Conservation (phyloP, 768 basidiomycete species). For the Termitomyces titanicus region DNA sequence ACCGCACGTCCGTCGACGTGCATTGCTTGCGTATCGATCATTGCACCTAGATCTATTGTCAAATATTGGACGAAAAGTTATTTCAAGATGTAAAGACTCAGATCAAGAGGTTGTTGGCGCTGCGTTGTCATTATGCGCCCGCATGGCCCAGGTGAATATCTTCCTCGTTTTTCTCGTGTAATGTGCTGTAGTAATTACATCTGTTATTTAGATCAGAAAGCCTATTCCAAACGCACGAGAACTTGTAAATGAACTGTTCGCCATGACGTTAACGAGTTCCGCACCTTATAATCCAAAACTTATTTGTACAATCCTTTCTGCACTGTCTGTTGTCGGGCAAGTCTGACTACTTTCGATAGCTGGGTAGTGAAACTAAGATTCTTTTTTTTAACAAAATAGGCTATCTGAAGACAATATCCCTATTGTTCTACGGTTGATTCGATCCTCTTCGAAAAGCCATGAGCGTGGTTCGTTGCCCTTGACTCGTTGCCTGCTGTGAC, state of each 20-base stretch:
- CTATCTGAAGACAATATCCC: conserved; percentile 20
- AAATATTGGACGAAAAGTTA: conserved; percentile 33
- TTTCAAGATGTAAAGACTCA: conserved; percentile 40
- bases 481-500: not conserved
- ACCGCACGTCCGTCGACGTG: conserved; percentile 54
- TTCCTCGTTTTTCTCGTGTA: not conserved
- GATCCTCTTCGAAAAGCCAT: conserved; percentile 17
- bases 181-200: not conserved
- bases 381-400: conserved; percentile 9
- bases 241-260: conserved; percentile 10
- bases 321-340: conserved; percentile 27
- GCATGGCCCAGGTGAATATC: conserved; percentile 21
- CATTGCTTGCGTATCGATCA: conserved; percentile 54
- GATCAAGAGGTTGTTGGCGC: conserved; percentile 42
- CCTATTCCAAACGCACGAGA: not conserved
- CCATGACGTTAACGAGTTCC: not conserved
- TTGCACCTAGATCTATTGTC: conserved; percentile 49
- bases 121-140: conserved; percentile 34
- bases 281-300: conserved; percentile 10
- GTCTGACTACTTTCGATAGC: conserved; percentile 6
- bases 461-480: conserved; percentile 18
- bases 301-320: conserved; percentile 21
- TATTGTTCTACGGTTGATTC: conserved; percentile 23
- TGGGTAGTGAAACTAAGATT: not conserved
- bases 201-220: not conserved